A percentile compares a stretch with the other conserved stretches of the same genome.
These are phyloP conservation scores for Acanthamoeba royreba DNA, from an alignment of 208 protist genomes.

Conservation along the genomic window DNA sequence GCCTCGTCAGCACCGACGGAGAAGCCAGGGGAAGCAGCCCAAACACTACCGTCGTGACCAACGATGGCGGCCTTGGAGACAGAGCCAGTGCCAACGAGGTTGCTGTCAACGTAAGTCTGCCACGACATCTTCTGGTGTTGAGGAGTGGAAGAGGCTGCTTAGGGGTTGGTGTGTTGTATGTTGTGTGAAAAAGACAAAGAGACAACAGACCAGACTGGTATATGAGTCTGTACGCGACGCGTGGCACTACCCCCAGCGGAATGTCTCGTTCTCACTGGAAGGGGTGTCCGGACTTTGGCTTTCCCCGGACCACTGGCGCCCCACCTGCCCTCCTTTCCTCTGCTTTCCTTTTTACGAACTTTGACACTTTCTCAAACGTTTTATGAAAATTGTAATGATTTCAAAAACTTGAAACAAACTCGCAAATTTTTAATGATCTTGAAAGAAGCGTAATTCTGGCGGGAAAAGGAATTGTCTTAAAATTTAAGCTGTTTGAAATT, in stretches of 20 bases:
- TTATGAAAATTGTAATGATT: no score
- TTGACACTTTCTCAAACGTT: no score
- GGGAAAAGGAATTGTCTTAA: no score
- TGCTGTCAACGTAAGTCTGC: slow-evolving; percentile 80
- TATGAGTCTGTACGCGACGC: no score
- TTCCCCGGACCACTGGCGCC: background rate
- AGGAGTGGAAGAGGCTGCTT: background rate
- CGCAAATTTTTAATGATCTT: no score
- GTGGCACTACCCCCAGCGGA: no score
- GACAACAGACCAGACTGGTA: background rate
- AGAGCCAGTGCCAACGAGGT: slow-evolving; percentile 77
- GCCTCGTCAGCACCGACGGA: slow-evolving; percentile 54
- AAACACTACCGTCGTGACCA: slow-evolving; percentile 72
- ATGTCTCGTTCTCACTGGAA: background rate
- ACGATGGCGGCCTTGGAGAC: slow-evolving; percentile 70
- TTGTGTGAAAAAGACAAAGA: background rate
- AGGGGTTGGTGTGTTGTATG: background rate
- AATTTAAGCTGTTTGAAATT: no score
- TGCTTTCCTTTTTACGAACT: no score
- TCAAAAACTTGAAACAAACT: no score
- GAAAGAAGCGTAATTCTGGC: no score
- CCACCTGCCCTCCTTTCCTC: no score
- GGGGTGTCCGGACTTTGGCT: background rate
- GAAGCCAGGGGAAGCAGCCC: slow-evolving; percentile 74
- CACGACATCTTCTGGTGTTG: slow-evolving; percentile 69